These are phyloP conservation scores for Clathrus columnatus DNA, from an alignment of 768 basidiomycete species.

Conservation along the genomic window DNA sequence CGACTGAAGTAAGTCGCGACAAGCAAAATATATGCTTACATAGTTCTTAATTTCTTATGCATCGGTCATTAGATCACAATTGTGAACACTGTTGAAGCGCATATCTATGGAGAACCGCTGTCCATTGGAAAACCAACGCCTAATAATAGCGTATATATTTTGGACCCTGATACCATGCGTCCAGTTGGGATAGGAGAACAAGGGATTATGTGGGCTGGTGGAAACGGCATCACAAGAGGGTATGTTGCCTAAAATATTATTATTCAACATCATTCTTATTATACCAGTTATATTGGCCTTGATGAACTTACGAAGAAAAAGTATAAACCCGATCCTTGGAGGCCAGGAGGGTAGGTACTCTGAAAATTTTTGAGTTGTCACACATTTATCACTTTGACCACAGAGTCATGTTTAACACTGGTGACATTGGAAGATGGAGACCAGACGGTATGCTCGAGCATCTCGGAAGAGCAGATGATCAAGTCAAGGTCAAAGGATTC, in stretches of 20 bases:
- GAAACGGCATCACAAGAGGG: slow-evolving; percentile 45
- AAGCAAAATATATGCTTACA: not conserved
- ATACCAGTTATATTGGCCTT: not conserved
- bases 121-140: slow-evolving; percentile 33
- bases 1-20: slow-evolving; percentile 14
- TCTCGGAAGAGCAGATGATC: slow-evolving; percentile 52
- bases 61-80: slow-evolving; percentile 34
- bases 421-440: slow-evolving; percentile 50
- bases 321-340: slow-evolving; percentile 43
- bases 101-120: slow-evolving; percentile 30
- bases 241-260: slow-evolving; percentile 36
- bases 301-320: slow-evolving; percentile 32
- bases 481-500: slow-evolving; percentile 61
- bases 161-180: slow-evolving; percentile 23
- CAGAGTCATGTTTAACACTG: slow-evolving; percentile 52
- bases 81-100: slow-evolving; percentile 47
- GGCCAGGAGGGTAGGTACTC: slow-evolving; percentile 33
- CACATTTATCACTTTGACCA: slow-evolving; percentile 17
- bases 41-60: not conserved
- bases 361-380: not conserved
- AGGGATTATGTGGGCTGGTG: slow-evolving; percentile 57
- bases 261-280: not conserved
- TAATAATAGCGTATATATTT: slow-evolving; percentile 25
- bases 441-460: slow-evolving; percentile 46
- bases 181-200: slow-evolving; percentile 25